phyloP scores from a whole-genome alignment of 345 rosid genomes.

The Mangifera indica region DNA sequence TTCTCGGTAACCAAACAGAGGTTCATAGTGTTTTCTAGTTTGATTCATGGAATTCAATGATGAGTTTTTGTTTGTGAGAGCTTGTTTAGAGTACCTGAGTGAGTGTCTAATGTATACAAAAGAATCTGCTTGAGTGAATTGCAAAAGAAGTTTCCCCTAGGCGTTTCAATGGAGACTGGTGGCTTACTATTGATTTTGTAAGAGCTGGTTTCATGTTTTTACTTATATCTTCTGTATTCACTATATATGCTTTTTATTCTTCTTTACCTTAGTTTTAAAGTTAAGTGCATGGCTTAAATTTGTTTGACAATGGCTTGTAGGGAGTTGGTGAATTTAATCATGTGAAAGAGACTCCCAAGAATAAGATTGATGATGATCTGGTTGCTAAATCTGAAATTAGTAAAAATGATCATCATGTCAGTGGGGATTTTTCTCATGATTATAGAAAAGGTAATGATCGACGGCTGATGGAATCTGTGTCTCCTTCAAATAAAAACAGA shows the following conservation, averaged over 20 bases:
- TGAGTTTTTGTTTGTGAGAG: constrained; percentile 49
- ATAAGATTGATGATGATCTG: constrained; percentile 3
- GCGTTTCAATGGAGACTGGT: constrained; percentile 72
- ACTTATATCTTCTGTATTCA: constrained; percentile 21
- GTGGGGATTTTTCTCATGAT: constrained; percentile 38
- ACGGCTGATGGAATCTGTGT: constrained; percentile 17
- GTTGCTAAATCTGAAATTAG: not conserved
- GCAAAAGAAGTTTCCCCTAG: constrained; percentile 56
- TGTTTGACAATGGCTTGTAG: constrained; percentile 33
- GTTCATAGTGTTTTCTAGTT: constrained; percentile 5
- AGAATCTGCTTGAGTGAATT: constrained; percentile 66
- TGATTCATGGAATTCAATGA: constrained; percentile 25
- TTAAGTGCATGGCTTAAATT: constrained; percentile 17
- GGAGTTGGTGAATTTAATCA: constrained; percentile 22
- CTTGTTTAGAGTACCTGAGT: constrained; percentile 55
- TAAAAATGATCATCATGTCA: constrained; percentile 21
- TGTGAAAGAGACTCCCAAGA: constrained; percentile 22
- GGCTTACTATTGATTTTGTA: constrained; percentile 77
- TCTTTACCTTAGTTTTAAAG: constrained; percentile 11
- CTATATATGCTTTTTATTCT: constrained; percentile 19
- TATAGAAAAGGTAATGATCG: constrained; percentile 27
- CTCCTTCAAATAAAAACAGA: constrained; percentile 33
- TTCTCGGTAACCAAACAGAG: constrained; percentile 35
- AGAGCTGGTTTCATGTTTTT: constrained; percentile 58
- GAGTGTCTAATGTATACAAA: constrained; percentile 47